Conservation (phyloP, 352 stramenopile genomes). For the Albugo candida region DNA sequence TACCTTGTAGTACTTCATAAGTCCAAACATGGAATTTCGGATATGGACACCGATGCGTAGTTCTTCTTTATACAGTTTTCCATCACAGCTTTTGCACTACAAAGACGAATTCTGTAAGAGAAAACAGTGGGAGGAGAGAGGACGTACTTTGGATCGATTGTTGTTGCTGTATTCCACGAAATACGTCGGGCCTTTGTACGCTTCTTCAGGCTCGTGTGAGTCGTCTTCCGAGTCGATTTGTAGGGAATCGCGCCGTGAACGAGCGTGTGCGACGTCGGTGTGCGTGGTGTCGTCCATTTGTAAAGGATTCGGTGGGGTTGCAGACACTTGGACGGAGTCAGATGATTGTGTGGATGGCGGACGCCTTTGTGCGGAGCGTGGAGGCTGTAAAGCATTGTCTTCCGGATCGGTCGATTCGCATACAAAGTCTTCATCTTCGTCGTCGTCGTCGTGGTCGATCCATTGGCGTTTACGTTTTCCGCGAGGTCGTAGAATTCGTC, state of each 20-base stretch:
- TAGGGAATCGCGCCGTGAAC: constrained; percentile 18
- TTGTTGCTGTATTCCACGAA: constrained; percentile 50
- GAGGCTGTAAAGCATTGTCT: neutral
- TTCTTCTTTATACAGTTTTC: constrained; percentile 21
- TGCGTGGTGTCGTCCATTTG: neutral
- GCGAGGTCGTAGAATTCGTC: neutral
- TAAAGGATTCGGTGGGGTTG: neutral
- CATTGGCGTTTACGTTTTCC: neutral
- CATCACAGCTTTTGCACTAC: constrained; percentile 63
- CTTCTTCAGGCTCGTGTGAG: constrained; percentile 11
- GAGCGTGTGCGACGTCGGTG: neutral
- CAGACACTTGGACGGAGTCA: neutral
- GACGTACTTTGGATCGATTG: constrained; percentile 26
- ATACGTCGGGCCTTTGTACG: constrained; percentile 33
- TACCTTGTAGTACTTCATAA: constrained; percentile 71
- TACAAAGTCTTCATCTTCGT: constrained; percentile 7
- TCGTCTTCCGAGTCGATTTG: constrained; percentile 13
- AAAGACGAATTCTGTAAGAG: neutral
- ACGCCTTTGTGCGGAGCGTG: neutral
- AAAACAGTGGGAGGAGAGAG: neutral
- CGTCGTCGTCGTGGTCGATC: constrained; percentile 20
- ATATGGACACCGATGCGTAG: constrained; percentile 39
- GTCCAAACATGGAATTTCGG: constrained; percentile 59
- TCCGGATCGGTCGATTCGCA: constrained; percentile 10
- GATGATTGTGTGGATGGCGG: neutral